These are phyloP conservation scores for Talaromyces sp. DNA, from an alignment of 2,329 filamentous ascomycete genomes.

Conservation along the genomic window DNA sequence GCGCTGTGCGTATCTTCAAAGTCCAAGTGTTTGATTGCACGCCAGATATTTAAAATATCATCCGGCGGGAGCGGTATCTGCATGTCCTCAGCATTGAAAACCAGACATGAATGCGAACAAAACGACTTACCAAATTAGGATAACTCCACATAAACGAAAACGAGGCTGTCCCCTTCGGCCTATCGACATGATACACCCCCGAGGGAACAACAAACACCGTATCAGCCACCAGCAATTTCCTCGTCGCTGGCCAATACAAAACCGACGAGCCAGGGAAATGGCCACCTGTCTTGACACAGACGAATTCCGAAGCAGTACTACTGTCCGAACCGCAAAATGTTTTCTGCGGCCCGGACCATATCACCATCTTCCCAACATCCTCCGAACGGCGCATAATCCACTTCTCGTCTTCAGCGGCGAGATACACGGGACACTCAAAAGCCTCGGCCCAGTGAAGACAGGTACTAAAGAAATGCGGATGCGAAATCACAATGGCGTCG, in stretches of 20 bases:
- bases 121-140: slow-evolving; percentile 48
- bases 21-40: slow-evolving; percentile 53
- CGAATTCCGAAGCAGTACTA: slow-evolving; percentile 39
- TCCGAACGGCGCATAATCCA: slow-evolving; percentile 52
- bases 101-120: background rate
- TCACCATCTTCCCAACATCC: slow-evolving; percentile 20
- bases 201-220: slow-evolving; percentile 65
- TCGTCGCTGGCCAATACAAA: slow-evolving; percentile 54
- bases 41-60: slow-evolving; percentile 65
- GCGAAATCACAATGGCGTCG: slow-evolving; percentile 65
- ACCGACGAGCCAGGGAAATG: slow-evolving; percentile 74
- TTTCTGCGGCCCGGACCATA: slow-evolving; percentile 29
- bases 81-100: background rate
- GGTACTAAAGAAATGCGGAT: slow-evolving; percentile 78
- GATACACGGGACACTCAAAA: slow-evolving; percentile 65
- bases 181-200: slow-evolving; percentile 21
- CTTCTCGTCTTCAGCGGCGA: slow-evolving; percentile 57
- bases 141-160: slow-evolving; percentile 74
- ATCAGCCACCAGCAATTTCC: slow-evolving; percentile 68
- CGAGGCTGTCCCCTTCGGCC: slow-evolving; percentile 40
- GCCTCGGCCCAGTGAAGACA: slow-evolving; percentile 66
- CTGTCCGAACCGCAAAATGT: slow-evolving; percentile 21
- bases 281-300: slow-evolving; percentile 65
- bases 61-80: slow-evolving; percentile 62
- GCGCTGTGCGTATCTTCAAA: slow-evolving; percentile 64